Conservation (phyloP, 208 protist genomes). For the Acanthamoeba lenticulata region DNA sequence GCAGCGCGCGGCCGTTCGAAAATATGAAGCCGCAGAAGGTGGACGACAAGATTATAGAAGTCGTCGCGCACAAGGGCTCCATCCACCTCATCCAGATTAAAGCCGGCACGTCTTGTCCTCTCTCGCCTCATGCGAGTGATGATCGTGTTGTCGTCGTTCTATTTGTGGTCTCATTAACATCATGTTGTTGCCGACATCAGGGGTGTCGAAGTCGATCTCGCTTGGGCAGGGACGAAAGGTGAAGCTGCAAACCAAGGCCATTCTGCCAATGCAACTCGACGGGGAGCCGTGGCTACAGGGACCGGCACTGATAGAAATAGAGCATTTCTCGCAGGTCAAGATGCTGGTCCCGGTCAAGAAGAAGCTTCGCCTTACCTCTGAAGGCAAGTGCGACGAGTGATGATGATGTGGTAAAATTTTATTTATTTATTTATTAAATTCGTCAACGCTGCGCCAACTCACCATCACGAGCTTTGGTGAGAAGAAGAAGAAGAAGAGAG, state of each 20-base stretch:
- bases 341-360: constrained; percentile 43
- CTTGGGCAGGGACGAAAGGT: not conserved
- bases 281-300: constrained; percentile 48
- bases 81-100: constrained; percentile 57
- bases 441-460: too few species aligned
- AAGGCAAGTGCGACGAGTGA: constrained; percentile 24
- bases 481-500: too few species aligned
- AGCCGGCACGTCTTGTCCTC: not conserved
- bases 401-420: too few species aligned
- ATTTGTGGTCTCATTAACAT: not conserved
- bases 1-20: not conserved
- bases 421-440: too few species aligned
- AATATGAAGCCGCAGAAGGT: constrained; percentile 55
- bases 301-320: constrained; percentile 49
- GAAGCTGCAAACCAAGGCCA: constrained; percentile 32
- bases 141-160: too few species aligned
- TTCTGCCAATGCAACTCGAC: constrained; percentile 56
- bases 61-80: constrained; percentile 50
- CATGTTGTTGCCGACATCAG: not conserved
- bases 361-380: not conserved
- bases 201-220: constrained; percentile 31
- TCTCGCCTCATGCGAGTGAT: too few species aligned
- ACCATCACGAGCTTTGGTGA: too few species aligned
- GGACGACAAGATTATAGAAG: constrained; percentile 34
- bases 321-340: constrained; percentile 45